Conservation (phyloP, 352 stramenopile species). For the Pythium apleroticum region DNA sequence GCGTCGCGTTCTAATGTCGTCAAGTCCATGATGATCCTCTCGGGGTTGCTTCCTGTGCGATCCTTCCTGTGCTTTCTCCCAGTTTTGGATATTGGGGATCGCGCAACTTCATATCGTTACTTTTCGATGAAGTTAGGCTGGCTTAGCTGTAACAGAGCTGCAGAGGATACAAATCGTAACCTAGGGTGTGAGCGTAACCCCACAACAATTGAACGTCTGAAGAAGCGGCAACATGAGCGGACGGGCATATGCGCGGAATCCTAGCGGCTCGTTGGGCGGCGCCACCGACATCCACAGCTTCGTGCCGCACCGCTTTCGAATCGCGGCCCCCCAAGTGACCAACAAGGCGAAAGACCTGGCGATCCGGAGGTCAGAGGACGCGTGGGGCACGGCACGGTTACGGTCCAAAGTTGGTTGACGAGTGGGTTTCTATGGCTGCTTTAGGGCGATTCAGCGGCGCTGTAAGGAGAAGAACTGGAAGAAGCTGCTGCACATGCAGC, state of each 20-base stretch:
- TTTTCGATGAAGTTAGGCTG: not conserved
- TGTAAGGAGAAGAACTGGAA: slow-evolving; percentile 84
- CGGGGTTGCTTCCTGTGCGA: not conserved
- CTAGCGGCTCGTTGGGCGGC: slow-evolving; percentile 42
- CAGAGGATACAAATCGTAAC: not conserved
- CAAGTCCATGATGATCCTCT: slow-evolving; percentile 30
- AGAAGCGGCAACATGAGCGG: slow-evolving; percentile 52
- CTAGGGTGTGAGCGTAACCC: no score
- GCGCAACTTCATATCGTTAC: slow-evolving; percentile 4
- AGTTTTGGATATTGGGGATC: slow-evolving; percentile 5
- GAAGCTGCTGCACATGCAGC: slow-evolving; percentile 63
- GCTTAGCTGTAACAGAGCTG: slow-evolving; percentile 5
- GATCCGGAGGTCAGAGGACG: slow-evolving; percentile 42
- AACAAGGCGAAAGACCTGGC: slow-evolving; percentile 42
- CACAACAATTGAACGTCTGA: not conserved
- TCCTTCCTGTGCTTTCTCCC: slow-evolving; percentile 10
- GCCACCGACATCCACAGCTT: slow-evolving; percentile 58
- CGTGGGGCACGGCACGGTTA: not conserved
- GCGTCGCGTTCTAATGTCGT: slow-evolving; percentile 60
- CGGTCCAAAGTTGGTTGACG: not conserved
- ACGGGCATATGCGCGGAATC: slow-evolving; percentile 62
- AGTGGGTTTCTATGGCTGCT: not conserved
- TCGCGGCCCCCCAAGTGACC: slow-evolving; percentile 27
- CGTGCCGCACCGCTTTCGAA: slow-evolving; percentile 57
- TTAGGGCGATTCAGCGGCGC: slow-evolving; percentile 56